Evolutionary conservation across 2,329 filamentous ascomycete genomes (phyloP).

Genomic region (Colletotrichum trifolii): DNA sequence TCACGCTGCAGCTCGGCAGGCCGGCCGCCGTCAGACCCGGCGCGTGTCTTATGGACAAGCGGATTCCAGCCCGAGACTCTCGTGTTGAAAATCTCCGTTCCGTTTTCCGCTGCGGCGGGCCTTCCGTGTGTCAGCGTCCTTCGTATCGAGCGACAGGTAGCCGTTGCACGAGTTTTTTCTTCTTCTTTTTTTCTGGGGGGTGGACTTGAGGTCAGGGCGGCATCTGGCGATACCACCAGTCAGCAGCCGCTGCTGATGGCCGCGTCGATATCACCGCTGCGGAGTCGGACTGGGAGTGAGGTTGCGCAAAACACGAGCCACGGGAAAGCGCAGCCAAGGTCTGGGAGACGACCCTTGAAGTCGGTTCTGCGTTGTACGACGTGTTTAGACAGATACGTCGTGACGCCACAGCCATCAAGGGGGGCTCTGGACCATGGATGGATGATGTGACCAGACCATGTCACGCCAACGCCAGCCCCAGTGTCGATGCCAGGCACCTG

Average conservation of each 20-base stretch:
- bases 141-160: slow-evolving; percentile 19
- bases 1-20: slow-evolving; percentile 11
- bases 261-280: neutral
- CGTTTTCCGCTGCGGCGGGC: slow-evolving; percentile 19
- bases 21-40: neutral
- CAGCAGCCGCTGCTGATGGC: neutral
- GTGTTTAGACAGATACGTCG: neutral
- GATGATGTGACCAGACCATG: slow-evolving; percentile 7
- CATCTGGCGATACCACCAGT: neutral
- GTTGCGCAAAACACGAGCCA: slow-evolving; percentile 12
- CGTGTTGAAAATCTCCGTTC: slow-evolving; percentile 25
- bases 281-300: neutral
- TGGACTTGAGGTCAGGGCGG: too few species aligned
- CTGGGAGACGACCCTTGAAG: slow-evolving; percentile 19
- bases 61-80: slow-evolving; percentile 18
- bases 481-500: neutral
- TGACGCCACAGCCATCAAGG: slow-evolving; percentile 9
- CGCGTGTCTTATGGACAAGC: slow-evolving; percentile 6
- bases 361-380: slow-evolving; percentile 20
- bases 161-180: slow-evolving; percentile 17
- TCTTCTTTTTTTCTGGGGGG: slow-evolving; percentile 18
- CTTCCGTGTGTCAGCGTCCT: slow-evolving; percentile 23
- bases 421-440: slow-evolving; percentile 18
- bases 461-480: neutral
- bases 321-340: neutral